Evolutionary conservation across 257 asterid species (phyloP), one percentile per base, ranked within the genome.

Genomic region (Linderniella brevidens): DNA sequence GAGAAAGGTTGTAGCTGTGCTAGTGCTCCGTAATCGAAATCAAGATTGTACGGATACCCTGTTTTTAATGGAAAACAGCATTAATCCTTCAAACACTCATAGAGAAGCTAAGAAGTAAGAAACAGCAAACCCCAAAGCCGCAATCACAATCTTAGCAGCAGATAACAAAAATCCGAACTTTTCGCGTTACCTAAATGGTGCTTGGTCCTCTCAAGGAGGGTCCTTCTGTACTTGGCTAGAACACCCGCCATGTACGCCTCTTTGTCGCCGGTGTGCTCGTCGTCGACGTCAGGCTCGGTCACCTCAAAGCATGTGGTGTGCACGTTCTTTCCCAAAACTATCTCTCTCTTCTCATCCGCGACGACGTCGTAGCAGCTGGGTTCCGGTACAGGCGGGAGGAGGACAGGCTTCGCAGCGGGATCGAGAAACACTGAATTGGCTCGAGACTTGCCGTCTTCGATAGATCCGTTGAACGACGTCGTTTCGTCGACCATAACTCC

Each of bases 181-280:
- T 8, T 37, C 40, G 11, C 40, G 8, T 40, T 68, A 81, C 98
- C 98, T 73, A 88, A 67, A 81, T 88, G 98, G 50, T 84, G 75
- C 63, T 73, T 76, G 41, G 98, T 90, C 57, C 96, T 67, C 46
- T 90, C 96, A 9, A 76, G 0, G 16, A 90, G 94, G 10, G 77
- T 70, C 35, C 64, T 78, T 2, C 94, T 78, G 64, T 90, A 90
- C 32, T 95, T 75, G 48, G 98, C 93, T 61, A 90, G 57, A 17
- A 90, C 82, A 56, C 92, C 71, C 45, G 98, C 98, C 92, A 90
- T 90, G 54, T 73, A 53, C 13, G 98, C 98, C 36, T 90, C 98
- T 62, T 85, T 81, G 64, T 90, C 94, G 0, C 96, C 98, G 15
- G 98, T 90, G 8, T 82, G 66, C 46, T 90, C 96, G 48, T 88